Percentiles rank a stretch among this genome's conserved stretches.
Conservation (phyloP, 2,329 filamentous ascomycete species). For the Ascochyta clinopodiicola region DNA sequence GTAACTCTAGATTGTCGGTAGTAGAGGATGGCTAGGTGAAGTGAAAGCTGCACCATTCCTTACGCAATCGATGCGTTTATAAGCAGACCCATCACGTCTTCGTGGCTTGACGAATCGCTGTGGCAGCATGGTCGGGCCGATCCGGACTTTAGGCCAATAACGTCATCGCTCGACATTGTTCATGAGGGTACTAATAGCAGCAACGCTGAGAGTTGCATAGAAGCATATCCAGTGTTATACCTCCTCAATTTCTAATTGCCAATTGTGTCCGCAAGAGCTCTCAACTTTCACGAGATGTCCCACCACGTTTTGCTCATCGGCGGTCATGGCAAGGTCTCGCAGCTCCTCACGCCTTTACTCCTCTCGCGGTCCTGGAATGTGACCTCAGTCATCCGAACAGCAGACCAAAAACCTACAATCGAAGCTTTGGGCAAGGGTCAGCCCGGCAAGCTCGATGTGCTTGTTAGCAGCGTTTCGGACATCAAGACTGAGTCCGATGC, state of each 20-base stretch:
- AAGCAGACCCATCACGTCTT: conserved; percentile 6
- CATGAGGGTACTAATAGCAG: conserved; percentile 14
- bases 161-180: conserved; percentile 13
- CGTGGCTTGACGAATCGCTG: conserved; percentile 5
- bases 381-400: conserved; percentile 76
- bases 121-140: conserved; percentile 6
- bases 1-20: neutral
- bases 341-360: conserved; percentile 76
- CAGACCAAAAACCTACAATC: conserved; percentile 71
- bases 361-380: conserved; percentile 77
- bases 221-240: neutral
- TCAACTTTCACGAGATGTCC: conserved; percentile 27
- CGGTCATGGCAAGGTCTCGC: conserved; percentile 80
- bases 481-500: conserved; percentile 70
- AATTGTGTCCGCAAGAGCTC: neutral
- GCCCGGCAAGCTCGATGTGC: conserved; percentile 70
- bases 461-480: conserved; percentile 75
- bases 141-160: conserved; percentile 1
- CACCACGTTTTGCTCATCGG: conserved; percentile 71
- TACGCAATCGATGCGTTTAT: conserved; percentile 16
- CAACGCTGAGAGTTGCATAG: neutral
- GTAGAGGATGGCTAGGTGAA: neutral
- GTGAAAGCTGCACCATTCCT: neutral
- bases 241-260: neutral
- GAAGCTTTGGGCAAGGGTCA: conserved; percentile 65